Base-by-base conservation (phyloP, 208 protist genomes). In the Blechomonas ayalai region DNA sequence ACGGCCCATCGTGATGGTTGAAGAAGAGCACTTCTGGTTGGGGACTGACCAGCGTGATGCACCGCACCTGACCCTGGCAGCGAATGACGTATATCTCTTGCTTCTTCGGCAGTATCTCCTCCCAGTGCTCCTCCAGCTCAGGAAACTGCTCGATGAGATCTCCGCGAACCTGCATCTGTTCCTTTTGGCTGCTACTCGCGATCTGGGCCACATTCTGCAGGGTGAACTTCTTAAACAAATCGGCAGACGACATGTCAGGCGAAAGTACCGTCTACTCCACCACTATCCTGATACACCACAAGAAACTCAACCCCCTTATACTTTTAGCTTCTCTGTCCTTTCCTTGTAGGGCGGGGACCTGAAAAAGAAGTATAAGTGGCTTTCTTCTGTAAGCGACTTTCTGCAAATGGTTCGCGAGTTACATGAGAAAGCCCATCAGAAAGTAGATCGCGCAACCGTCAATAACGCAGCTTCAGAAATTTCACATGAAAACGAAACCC, bases 11-110 rank as follows among this genome's bases (percentile, higher is more conserved):
- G 73, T 95, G 82, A 56, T 96, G 77, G 46, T 94, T 95, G 75
- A 98, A 98, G 70, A 98, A 98, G 45, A 97, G 73, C 39, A 97
- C 74, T 56, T 97, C 90, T 13, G 86, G 86, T 66, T 96, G 90
- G 18, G 90, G 59, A 54, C 82, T 79, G 28, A 95, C 72, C 25
- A 92, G 79, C 16, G 96, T 85, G 59, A 96, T 89, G 57, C 87
- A 90, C 75, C 81, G 78, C 38, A 96, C 75, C 54, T 93, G 82
- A 32, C 74, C 81, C 26, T 96, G 83, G 66, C 93, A 97, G 67
- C 95, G 95, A 20, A 95, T 92, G 40, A 96, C 72, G 59, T 87
- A 84, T 41, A 97, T 90, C 51, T 90, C 74, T 1, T 57, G 48
- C 46, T 97, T 96, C 45, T 92, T 96, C 8, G 96, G 94, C 23